Conservation (phyloP, 2,329 filamentous ascomycete genomes). For the Blumeria graminis region DNA sequence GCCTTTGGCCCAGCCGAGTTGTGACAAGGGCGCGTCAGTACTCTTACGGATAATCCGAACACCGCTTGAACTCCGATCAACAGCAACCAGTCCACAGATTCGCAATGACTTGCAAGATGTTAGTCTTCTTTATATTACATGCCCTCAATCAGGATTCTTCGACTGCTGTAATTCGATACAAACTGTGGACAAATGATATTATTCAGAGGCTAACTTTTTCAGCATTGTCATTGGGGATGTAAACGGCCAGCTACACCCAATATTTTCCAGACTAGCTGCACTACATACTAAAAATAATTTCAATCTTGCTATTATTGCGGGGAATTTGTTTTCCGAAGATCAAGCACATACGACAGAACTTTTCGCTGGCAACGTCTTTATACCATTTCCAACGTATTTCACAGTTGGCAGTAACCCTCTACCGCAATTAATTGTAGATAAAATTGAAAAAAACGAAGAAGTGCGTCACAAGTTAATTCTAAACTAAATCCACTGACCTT, state of each 20-base stretch:
- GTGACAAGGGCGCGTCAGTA: too few species aligned
- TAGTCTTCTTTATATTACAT: too few species aligned
- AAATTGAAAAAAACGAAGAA: conserved; percentile 44
- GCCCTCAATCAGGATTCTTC: too few species aligned
- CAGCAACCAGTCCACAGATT: too few species aligned
- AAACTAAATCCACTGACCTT: conserved; percentile 4
- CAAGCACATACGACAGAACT: conserved; percentile 36
- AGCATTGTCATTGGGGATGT: conserved; percentile 49
- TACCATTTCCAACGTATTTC: conserved; percentile 80
- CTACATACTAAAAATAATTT: conserved; percentile 78
- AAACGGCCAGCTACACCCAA: conserved; percentile 50
- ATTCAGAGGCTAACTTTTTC: neutral
- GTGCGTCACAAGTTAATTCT: conserved; percentile 16
- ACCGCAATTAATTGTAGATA: conserved; percentile 44
- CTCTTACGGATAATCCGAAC: too few species aligned
- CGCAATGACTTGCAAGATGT: too few species aligned
- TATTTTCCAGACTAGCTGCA: conserved; percentile 56
- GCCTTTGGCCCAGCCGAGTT: too few species aligned
- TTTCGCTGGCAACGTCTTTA: conserved; percentile 42
- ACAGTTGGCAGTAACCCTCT: conserved; percentile 52
- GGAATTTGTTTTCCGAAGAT: conserved; percentile 56
- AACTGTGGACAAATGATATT: neutral
- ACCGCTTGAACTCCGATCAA: too few species aligned
- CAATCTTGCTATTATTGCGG: conserved; percentile 59
- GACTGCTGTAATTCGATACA: too few species aligned